phyloP scores from a whole-genome alignment of 257 asterid species.

The Perilla frutescens region DNA sequence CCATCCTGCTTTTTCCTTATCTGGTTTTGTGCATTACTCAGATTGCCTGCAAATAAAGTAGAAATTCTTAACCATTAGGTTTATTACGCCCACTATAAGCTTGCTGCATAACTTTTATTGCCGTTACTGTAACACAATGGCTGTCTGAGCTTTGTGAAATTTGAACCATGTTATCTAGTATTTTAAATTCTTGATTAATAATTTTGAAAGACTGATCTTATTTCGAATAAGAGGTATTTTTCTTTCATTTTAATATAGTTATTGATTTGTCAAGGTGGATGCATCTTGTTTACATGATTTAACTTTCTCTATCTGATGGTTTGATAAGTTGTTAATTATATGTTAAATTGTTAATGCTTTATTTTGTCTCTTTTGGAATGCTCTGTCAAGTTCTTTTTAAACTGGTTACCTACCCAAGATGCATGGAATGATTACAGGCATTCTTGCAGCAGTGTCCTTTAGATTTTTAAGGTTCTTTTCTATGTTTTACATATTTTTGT shows the following conservation, averaged over 20 bases:
- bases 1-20: neutral
- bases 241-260: neutral
- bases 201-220: neutral
- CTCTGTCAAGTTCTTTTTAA: neutral
- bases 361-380: neutral
- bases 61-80: neutral
- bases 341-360: neutral
- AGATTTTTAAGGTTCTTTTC: neutral
- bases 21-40: conserved; percentile 14
- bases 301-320: neutral
- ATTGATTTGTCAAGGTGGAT: neutral
- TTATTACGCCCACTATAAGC: neutral
- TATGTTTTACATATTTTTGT: neutral
- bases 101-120: neutral
- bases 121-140: neutral
- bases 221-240: neutral
- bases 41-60: neutral
- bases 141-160: neutral
- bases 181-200: neutral
- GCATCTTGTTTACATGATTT: neutral
- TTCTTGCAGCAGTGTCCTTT: neutral
- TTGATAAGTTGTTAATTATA: conserved; percentile 8
- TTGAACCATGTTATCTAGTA: conserved; percentile 1
- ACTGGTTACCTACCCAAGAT: neutral
- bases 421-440: neutral